Evolutionary conservation across 164 flowering plant genomes (phyloP).

Genomic region (Warburgia ugandensis): DNA sequence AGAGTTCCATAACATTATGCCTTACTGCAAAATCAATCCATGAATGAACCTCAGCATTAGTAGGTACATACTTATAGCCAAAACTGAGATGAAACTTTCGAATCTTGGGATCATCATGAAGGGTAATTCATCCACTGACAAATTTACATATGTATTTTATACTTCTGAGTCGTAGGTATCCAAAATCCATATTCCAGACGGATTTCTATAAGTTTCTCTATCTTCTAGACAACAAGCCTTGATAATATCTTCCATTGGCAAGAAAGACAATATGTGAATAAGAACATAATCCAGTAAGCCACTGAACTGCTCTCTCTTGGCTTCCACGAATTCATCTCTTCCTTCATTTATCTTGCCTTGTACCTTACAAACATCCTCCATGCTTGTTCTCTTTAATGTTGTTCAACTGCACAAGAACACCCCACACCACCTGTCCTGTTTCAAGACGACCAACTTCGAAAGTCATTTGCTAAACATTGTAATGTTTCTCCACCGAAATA

Average conservation of each 20-base stretch:
- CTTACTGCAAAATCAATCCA: slow-evolving; percentile 1
- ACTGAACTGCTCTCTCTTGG: not conserved
- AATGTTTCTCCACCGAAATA: too few relatives aligned
- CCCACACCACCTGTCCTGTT: too few relatives aligned
- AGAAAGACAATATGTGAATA: not conserved
- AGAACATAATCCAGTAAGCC: not conserved
- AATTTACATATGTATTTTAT: too few relatives aligned
- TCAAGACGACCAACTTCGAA: too few relatives aligned
- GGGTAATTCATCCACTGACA: not conserved
- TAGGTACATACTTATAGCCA: not conserved
- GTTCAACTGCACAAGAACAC: too few relatives aligned
- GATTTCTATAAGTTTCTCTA: not conserved
- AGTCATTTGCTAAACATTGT: too few relatives aligned
- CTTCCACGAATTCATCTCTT: too few relatives aligned
- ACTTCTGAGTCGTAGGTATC: too few relatives aligned
- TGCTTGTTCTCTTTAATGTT: too few relatives aligned
- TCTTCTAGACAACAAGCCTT: not conserved
- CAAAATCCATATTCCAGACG: not conserved
- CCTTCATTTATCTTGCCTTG: too few relatives aligned
- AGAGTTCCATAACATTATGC: slow-evolving; percentile 3
- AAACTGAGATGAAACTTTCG: not conserved
- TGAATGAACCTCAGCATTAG: not conserved
- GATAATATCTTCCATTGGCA: not conserved
- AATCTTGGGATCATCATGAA: not conserved
- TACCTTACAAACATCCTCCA: too few relatives aligned